phyloP scores from a whole-genome alignment of 495 filamentous ascomycete genomes.

The Aspergillus cavernicola region DNA sequence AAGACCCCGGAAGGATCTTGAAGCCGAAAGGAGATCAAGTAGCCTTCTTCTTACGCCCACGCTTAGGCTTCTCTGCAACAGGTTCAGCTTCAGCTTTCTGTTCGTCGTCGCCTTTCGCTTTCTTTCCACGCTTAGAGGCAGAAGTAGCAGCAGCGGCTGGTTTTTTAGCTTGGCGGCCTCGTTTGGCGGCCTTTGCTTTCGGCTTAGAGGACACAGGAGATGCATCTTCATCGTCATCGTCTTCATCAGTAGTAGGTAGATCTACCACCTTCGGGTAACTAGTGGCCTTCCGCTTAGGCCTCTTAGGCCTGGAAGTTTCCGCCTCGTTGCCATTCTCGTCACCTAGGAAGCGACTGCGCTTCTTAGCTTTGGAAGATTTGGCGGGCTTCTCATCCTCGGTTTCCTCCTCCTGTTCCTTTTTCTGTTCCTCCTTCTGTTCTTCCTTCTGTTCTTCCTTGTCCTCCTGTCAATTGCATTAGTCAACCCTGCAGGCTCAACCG shows the following conservation, averaged over 20 bases:
- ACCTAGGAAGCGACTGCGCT: slow-evolving; percentile 6
- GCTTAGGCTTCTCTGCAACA: slow-evolving; percentile 23
- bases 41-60: slow-evolving; percentile 29
- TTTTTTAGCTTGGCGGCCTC: not conserved
- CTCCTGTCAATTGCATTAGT: slow-evolving; percentile 17
- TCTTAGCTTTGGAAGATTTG: slow-evolving; percentile 27
- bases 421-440: no score
- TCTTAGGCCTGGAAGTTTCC: slow-evolving; percentile 3
- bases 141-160: not conserved
- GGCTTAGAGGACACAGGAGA: not conserved
- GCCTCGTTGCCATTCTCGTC: not conserved
- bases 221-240: not conserved
- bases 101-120: not conserved
- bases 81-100: not conserved
- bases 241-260: not conserved
- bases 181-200: slow-evolving; percentile 4
- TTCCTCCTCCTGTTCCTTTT: slow-evolving; percentile 32
- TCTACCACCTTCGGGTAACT: not conserved
- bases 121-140: not conserved
- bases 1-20: not conserved
- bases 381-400: slow-evolving; percentile 28
- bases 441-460: no score
- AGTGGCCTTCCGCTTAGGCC: not conserved
- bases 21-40: not conserved
- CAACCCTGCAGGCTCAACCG: not conserved